These are phyloP conservation scores for Neostapfia colusana DNA, from an alignment of 176 grass and related monocot genomes.

Conservation along the genomic window DNA sequence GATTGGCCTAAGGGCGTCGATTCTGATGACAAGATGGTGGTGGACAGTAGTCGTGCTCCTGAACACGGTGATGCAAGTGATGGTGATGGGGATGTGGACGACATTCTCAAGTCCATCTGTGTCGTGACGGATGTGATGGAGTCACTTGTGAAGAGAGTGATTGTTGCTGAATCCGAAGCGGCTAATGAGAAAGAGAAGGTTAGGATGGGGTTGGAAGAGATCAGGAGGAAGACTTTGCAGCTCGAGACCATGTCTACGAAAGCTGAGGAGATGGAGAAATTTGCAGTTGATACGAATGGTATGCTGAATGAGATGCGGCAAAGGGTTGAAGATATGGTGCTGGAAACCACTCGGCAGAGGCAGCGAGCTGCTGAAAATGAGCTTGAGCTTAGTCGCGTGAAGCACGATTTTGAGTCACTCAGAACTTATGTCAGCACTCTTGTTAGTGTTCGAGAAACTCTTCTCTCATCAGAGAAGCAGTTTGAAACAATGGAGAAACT, in stretches of 20 bases:
- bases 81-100: constrained; percentile 50
- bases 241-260: constrained; percentile 70
- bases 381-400: constrained; percentile 75
- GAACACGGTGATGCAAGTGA: constrained; percentile 20
- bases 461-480: constrained; percentile 86
- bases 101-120: constrained; percentile 67
- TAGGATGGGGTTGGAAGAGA: constrained; percentile 73
- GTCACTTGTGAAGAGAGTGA: constrained; percentile 67
- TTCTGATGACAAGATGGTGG: constrained; percentile 6
- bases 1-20: constrained; percentile 56
- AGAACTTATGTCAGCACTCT: constrained; percentile 75
- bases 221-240: constrained; percentile 70
- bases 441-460: constrained; percentile 82
- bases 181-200: constrained; percentile 78
- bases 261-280: constrained; percentile 96
- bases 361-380: constrained; percentile 84
- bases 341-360: constrained; percentile 76
- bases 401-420: constrained; percentile 84
- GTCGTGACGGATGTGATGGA: constrained; percentile 73
- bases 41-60: not conserved
- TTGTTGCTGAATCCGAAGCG: constrained; percentile 67
- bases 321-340: constrained; percentile 88
- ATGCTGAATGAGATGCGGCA: constrained; percentile 85
- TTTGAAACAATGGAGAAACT: constrained; percentile 82
- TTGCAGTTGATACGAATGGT: constrained; percentile 62